A percentile compares a stretch with the other conserved stretches of the same genome.
phyloP scores from a whole-genome alignment of 345 rosid species.

The Pugionium dolabratum region DNA sequence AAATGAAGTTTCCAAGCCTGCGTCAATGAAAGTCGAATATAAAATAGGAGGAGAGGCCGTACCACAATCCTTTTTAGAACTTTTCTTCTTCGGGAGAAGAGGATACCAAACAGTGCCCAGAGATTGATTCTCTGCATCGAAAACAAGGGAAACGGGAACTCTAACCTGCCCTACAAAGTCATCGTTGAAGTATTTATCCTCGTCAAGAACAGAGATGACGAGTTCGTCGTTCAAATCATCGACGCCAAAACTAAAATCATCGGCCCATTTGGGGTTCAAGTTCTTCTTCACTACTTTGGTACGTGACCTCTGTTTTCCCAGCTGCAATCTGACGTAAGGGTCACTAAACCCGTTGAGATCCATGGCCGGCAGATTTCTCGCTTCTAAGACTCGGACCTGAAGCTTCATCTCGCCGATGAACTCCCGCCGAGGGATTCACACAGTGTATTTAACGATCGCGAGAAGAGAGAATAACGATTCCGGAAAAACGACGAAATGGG shows the following conservation, averaged over 20 bases:
- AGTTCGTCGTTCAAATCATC: constrained; percentile 92
- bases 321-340: constrained; percentile 81
- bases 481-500: not conserved
- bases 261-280: constrained; percentile 89
- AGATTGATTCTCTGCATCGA: constrained; percentile 75
- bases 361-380: constrained; percentile 83
- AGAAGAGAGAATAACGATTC: not conserved
- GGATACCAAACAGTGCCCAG: constrained; percentile 79
- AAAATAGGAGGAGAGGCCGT: constrained; percentile 26
- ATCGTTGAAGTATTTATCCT: constrained; percentile 85
- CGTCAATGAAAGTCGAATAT: not conserved
- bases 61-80: constrained; percentile 85
- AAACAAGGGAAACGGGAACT: constrained; percentile 65
- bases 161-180: constrained; percentile 78
- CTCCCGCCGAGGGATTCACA: not conserved
- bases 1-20: not conserved
- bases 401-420: constrained; percentile 61
- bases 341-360: constrained; percentile 90
- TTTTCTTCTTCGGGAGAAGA: constrained; percentile 75
- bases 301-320: constrained; percentile 69
- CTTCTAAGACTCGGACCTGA: constrained; percentile 72
- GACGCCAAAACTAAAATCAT: constrained; percentile 86
- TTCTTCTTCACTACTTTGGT: constrained; percentile 87
- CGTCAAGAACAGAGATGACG: constrained; percentile 72
- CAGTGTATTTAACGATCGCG: constrained; percentile 1